A percentile compares a stretch with the other conserved stretches of the same genome.
phyloP scores from a whole-genome alignment of 2,329 filamentous ascomycete species.

The Hypoxylon sp. region DNA sequence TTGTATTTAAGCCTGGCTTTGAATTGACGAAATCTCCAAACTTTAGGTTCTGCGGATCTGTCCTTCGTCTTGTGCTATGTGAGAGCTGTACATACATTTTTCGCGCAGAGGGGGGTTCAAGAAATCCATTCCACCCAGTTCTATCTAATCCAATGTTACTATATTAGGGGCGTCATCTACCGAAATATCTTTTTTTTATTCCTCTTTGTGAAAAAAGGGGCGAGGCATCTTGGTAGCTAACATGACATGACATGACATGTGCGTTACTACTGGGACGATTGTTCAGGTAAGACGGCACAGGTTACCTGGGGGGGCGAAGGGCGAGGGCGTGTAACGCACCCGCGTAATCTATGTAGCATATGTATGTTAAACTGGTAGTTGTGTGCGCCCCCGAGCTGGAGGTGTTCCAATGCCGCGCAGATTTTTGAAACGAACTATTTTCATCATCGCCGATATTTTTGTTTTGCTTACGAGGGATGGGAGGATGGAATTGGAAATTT shows the following conservation, averaged over 20 bases:
- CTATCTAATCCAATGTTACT: neutral
- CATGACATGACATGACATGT: neutral
- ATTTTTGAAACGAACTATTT: neutral
- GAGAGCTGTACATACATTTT: neutral
- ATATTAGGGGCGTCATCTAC: neutral
- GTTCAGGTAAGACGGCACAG: neutral
- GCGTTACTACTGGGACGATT: neutral
- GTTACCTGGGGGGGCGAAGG: no score
- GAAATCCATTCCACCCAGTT: neutral
- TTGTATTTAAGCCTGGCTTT: conserved; percentile 16
- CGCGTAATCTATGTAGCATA: no score
- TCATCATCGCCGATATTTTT: neutral
- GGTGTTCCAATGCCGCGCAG: neutral
- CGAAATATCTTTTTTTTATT: neutral
- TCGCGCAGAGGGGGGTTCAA: neutral
- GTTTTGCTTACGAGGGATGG: neutral
- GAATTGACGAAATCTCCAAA: conserved; percentile 29
- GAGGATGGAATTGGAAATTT: no score
- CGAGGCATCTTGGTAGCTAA: neutral
- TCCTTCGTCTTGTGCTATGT: neutral
- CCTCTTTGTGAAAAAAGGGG: neutral
- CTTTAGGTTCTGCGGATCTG: neutral
- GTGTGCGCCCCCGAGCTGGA: no score
- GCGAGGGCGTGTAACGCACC: no score
- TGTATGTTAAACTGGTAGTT: no score